Evolutionary conservation across 2,329 filamentous ascomycete species (phyloP).

Genomic region (Trematosphaeria pertusa): DNA sequence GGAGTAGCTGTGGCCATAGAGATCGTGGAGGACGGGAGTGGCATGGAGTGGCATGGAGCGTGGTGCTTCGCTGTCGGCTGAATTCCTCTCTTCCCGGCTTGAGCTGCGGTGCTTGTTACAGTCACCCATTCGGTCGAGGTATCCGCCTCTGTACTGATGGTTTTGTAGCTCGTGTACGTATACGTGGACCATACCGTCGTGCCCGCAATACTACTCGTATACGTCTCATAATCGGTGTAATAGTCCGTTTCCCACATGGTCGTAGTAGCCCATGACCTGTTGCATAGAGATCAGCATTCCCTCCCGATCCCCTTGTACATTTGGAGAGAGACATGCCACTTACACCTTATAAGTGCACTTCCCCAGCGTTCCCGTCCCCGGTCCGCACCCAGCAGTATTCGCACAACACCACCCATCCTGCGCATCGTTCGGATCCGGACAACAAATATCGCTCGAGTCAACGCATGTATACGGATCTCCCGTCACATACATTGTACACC

Average conservation of each 20-base stretch:
- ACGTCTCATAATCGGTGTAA: background rate
- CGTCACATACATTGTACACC: too few relatives aligned
- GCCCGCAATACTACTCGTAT: background rate
- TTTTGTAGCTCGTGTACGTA: background rate
- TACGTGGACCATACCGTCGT: background rate
- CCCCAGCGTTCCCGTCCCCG: slow-evolving; percentile 6
- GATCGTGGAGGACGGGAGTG: too few relatives aligned
- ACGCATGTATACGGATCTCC: too few relatives aligned
- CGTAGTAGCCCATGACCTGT: background rate
- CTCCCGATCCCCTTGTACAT: too few relatives aligned
- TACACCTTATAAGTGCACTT: slow-evolving; percentile 9
- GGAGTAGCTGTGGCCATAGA: too few relatives aligned
- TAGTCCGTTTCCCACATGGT: slow-evolving; percentile 1
- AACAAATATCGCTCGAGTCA: slow-evolving; percentile 11
- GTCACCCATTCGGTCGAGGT: slow-evolving; percentile 9
- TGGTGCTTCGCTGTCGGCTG: background rate
- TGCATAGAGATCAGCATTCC: too few relatives aligned
- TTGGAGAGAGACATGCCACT: background rate
- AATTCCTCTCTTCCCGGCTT: background rate
- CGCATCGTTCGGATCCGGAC: slow-evolving; percentile 4
- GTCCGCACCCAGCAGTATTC: slow-evolving; percentile 7
- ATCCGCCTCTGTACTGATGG: slow-evolving; percentile 1
- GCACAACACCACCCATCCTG: slow-evolving; percentile 10
- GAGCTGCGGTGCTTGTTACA: slow-evolving; percentile 1
- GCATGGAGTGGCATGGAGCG: background rate